phyloP scores from a whole-genome alignment of 768 basidiomycete genomes.

The Calocybe cyanea region DNA sequence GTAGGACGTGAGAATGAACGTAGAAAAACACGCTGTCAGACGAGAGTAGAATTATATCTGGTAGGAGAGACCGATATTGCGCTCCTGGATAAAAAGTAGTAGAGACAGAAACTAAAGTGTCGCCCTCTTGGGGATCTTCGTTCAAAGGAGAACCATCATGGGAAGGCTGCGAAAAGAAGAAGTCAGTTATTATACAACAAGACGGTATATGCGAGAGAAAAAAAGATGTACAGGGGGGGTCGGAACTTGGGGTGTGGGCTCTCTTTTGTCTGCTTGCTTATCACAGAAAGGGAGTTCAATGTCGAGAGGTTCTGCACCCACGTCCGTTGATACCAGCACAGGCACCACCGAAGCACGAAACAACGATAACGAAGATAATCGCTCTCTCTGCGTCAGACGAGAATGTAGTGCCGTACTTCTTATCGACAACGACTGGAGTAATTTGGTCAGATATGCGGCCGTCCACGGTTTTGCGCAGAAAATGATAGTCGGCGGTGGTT shows the following conservation, averaged over 20 bases:
- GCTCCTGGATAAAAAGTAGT: constrained; percentile 79
- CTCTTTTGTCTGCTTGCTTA: constrained; percentile 29
- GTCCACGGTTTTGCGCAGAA: constrained; percentile 86
- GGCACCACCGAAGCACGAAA: constrained; percentile 88
- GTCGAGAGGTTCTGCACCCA: constrained; percentile 59
- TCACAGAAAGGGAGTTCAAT: constrained; percentile 27
- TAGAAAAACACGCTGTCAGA: constrained; percentile 85
- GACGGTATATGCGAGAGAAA: not conserved
- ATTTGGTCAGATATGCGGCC: constrained; percentile 80
- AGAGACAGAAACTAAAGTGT: constrained; percentile 65
- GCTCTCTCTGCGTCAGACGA: constrained; percentile 86
- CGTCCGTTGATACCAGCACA: constrained; percentile 91
- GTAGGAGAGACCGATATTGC: constrained; percentile 47
- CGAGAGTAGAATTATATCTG: constrained; percentile 65
- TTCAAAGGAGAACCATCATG: constrained; percentile 40
- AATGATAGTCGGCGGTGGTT: constrained; percentile 94
- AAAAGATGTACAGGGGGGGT: constrained; percentile 56
- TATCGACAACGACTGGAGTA: constrained; percentile 77
- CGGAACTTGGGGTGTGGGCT: constrained; percentile 40
- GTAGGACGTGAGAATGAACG: constrained; percentile 58
- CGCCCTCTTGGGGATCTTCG: constrained; percentile 30
- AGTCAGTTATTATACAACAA: not conserved
- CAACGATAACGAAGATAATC: constrained; percentile 76
- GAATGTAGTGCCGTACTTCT: constrained; percentile 91
- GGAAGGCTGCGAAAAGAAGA: constrained; percentile 32